phyloP scores from a whole-genome alignment of 148 eudicot genomes.

The Dysphania ambrosioides region DNA sequence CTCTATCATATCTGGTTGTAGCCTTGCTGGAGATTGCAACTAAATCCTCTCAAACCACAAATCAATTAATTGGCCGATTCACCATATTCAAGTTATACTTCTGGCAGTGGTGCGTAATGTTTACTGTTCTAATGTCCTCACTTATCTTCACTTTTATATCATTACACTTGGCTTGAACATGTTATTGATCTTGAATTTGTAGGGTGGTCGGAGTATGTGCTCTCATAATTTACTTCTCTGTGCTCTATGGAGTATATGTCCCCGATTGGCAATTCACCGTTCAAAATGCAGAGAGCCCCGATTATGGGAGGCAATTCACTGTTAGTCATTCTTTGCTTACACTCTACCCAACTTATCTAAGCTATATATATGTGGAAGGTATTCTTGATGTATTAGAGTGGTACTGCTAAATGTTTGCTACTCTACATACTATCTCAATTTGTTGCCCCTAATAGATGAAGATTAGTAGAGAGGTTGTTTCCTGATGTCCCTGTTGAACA shows the following conservation, averaged over 20 bases:
- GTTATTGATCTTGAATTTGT: slow-evolving; percentile 24
- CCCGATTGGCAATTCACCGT: slow-evolving; percentile 84
- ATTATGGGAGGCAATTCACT: slow-evolving; percentile 62
- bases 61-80: slow-evolving; percentile 36
- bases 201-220: slow-evolving; percentile 69
- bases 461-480: too few relatives aligned
- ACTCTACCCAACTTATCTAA: not conserved
- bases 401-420: not conserved
- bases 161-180: not conserved
- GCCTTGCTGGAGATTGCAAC: slow-evolving; percentile 62
- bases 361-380: not conserved
- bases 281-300: slow-evolving; percentile 46
- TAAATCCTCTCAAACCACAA: slow-evolving; percentile 33
- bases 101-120: slow-evolving; percentile 65
- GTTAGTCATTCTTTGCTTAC: slow-evolving; percentile 41
- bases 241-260: slow-evolving; percentile 68
- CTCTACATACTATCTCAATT: not conserved
- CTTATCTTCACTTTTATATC: not conserved
- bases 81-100: slow-evolving; percentile 55
- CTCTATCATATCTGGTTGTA: slow-evolving; percentile 75
- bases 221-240: slow-evolving; percentile 59
- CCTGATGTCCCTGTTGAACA: too few relatives aligned
- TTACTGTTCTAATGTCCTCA: not conserved
- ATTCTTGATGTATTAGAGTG: not conserved
- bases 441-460: too few relatives aligned